A percentile compares a stretch with the other conserved stretches of the same genome.
These are phyloP conservation scores for Cladobotryum protrusum DNA, from an alignment of 2,329 filamentous ascomycete genomes.

Conservation along the genomic window DNA sequence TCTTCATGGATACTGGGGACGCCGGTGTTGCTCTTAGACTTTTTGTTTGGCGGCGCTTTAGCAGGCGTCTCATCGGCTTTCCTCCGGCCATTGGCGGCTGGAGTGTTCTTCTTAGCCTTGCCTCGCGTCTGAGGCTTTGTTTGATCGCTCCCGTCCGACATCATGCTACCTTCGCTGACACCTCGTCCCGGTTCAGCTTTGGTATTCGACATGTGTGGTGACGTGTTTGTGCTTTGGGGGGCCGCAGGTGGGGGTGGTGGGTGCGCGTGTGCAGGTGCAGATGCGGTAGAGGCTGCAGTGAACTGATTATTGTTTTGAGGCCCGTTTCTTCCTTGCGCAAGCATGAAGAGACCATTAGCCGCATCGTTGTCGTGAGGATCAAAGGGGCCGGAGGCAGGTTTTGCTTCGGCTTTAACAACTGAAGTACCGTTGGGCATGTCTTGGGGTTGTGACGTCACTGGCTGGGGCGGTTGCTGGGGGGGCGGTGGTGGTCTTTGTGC, in stretches of 20 bases:
- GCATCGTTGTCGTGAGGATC: constrained; percentile 92
- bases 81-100: constrained; percentile 59
- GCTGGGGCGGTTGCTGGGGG: constrained; percentile 16
- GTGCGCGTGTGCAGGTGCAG: constrained; percentile 44
- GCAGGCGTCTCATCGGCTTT: constrained; percentile 64
- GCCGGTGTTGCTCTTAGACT: constrained; percentile 47
- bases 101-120: constrained; percentile 61
- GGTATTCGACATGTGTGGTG: constrained; percentile 44
- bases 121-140: constrained; percentile 58
- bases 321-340: constrained; percentile 65
- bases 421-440: constrained; percentile 38
- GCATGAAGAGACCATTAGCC: constrained; percentile 86
- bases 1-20: constrained; percentile 20
- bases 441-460: constrained; percentile 49
- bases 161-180: constrained; percentile 63
- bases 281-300: constrained; percentile 32
- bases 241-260: constrained; percentile 34
- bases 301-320: constrained; percentile 43
- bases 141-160: constrained; percentile 67
- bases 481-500: constrained; percentile 19
- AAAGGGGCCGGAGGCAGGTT: constrained; percentile 58
- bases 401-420: constrained; percentile 42
- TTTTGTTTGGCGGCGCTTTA: constrained; percentile 64
- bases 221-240: constrained; percentile 33
- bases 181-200: constrained; percentile 47